phyloP scores from a whole-genome alignment of 352 stramenopile species.

The Aphanomyces euteiches region DNA sequence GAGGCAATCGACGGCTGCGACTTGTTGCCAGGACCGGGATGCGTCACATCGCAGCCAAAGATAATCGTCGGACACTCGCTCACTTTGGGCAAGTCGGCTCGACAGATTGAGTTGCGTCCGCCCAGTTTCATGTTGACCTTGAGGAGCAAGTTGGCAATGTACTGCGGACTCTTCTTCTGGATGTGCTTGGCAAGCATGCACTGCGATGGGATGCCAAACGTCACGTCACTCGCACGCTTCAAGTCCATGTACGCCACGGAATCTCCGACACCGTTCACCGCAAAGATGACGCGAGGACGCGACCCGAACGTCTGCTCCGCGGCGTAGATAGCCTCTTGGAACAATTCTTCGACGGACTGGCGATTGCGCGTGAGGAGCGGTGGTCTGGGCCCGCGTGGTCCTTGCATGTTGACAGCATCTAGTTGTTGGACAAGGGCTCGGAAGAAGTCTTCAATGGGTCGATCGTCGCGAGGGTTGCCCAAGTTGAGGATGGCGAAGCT shows the following conservation, averaged over 20 bases:
- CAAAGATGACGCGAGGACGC: conserved; percentile 51
- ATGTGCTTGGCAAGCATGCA: conserved; percentile 73
- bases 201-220: conserved; percentile 65
- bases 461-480: neutral
- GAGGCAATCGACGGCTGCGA: conserved; percentile 73
- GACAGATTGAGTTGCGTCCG: conserved; percentile 57
- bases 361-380: conserved; percentile 47
- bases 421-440: neutral
- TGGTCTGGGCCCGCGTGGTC: conserved; percentile 42
- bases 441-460: neutral
- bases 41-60: conserved; percentile 79
- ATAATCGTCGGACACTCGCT: conserved; percentile 60
- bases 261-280: conserved; percentile 51
- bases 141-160: conserved; percentile 70
- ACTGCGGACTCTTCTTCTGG: conserved; percentile 43
- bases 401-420: conserved; percentile 22
- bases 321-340: conserved; percentile 40
- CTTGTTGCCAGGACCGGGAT: conserved; percentile 66
- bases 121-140: conserved; percentile 80
- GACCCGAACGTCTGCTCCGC: conserved; percentile 38
- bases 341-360: conserved; percentile 41
- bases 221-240: conserved; percentile 49
- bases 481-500: neutral
- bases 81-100: conserved; percentile 42
- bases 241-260: conserved; percentile 29